Evolutionary conservation across 2,329 filamentous ascomycete species (phyloP).

Genomic region (Hypoxylon sp.): DNA sequence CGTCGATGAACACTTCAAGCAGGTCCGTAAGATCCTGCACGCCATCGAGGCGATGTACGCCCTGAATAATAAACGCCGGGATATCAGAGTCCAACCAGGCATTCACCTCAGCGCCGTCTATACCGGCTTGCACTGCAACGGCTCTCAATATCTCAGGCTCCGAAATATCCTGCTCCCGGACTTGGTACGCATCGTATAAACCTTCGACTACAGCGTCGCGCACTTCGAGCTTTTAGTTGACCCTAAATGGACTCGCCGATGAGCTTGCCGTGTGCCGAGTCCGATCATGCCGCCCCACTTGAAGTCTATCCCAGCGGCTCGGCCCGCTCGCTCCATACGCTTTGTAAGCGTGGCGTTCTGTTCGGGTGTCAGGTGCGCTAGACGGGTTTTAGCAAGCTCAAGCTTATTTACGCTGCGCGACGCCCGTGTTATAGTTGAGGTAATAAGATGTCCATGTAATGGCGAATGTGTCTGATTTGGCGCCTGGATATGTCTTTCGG

Average conservation of each 20-base stretch:
- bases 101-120: constrained; percentile 27
- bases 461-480: constrained; percentile 54
- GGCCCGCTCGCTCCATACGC: constrained; percentile 52
- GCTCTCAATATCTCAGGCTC: constrained; percentile 26
- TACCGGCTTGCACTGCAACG: constrained; percentile 33
- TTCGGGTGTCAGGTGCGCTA: constrained; percentile 47
- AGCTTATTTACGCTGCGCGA: constrained; percentile 47
- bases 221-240: constrained; percentile 13
- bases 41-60: constrained; percentile 25
- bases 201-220: constrained; percentile 21
- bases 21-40: constrained; percentile 31
- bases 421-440: constrained; percentile 51
- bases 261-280: constrained; percentile 53
- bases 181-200: constrained; percentile 36
- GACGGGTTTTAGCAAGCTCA: constrained; percentile 45
- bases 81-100: constrained; percentile 37
- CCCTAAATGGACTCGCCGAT: constrained; percentile 52
- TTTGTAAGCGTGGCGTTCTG: constrained; percentile 50
- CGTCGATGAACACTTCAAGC: constrained; percentile 24
- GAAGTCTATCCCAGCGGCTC: constrained; percentile 55
- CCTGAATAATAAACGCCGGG: constrained; percentile 37
- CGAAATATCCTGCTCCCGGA: constrained; percentile 34
- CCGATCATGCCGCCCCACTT: constrained; percentile 55
- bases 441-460: constrained; percentile 59
- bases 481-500: constrained; percentile 58